Conservation (phyloP, 768 basidiomycete species). For the Tricholoma sp. region DNA sequence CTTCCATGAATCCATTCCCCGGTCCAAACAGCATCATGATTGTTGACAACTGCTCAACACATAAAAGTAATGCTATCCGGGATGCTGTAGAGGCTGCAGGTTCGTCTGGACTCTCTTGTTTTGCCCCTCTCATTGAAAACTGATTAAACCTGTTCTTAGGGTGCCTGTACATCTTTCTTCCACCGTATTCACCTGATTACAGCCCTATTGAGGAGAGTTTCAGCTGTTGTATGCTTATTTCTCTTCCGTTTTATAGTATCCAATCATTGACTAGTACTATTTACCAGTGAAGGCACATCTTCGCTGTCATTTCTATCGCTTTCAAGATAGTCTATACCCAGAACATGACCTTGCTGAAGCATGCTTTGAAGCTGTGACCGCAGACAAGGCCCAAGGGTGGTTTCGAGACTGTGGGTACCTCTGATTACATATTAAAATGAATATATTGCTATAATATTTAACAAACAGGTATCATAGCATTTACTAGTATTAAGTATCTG, state of each 20-base stretch:
- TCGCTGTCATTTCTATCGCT: neutral
- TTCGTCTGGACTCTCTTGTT: conserved; percentile 2
- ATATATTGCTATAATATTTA: neutral
- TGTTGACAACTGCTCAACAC: conserved; percentile 26
- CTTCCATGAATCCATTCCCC: conserved; percentile 30
- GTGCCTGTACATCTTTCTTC: conserved; percentile 23
- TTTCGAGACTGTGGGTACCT: neutral
- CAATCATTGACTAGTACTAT: neutral
- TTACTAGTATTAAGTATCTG: too few species aligned
- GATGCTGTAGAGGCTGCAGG: conserved; percentile 21
- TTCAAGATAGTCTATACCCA: neutral
- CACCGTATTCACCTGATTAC: conserved; percentile 31
- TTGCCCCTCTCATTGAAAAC: neutral
- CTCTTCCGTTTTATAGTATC: neutral
- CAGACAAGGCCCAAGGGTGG: neutral
- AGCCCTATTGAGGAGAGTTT: neutral
- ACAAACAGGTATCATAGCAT: too few species aligned
- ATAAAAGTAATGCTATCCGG: conserved; percentile 25
- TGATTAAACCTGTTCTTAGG: conserved; percentile 1
- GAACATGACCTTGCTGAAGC: neutral
- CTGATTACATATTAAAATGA: neutral
- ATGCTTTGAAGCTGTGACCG: neutral
- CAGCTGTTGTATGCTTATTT: neutral
- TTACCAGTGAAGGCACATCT: neutral
- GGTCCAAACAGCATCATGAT: neutral